Evolutionary conservation across 2,329 filamentous ascomycete species (phyloP).

Genomic region (Pseudogymnoascus sp.): DNA sequence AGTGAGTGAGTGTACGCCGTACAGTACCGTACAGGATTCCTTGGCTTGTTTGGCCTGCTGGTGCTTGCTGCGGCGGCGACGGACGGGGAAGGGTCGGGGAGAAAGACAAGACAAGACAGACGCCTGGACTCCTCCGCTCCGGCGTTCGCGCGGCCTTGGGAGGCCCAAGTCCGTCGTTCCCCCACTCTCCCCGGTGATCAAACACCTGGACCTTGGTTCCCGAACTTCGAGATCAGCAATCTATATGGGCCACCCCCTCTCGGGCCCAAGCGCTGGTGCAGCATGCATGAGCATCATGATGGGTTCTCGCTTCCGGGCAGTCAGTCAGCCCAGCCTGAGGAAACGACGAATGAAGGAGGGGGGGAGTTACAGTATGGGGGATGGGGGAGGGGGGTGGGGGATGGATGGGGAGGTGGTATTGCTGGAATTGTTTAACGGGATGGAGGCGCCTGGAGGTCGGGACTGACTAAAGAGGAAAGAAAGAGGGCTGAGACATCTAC

Average conservation of each 20-base stretch:
- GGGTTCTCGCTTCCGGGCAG: neutral
- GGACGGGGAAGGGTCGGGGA: neutral
- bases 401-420: neutral
- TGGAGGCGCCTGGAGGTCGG: neutral
- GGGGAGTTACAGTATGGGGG: neutral
- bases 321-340: neutral
- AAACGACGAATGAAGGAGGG: neutral
- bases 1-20: neutral
- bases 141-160: neutral
- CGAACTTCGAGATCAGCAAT: neutral
- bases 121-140: neutral
- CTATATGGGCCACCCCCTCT: neutral
- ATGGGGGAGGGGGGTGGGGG: neutral
- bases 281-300: neutral
- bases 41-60: neutral
- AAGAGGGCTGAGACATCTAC: neutral
- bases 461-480: neutral
- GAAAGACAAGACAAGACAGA: neutral
- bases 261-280: conserved; percentile 2
- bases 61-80: neutral
- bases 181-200: neutral
- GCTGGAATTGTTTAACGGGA: neutral
- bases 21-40: neutral
- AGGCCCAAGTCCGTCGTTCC: too few species aligned
- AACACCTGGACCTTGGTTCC: conserved; percentile 2